Evolutionary conservation across 805 yeast species (phyloP).

Genomic region (Hanseniaspora clermontiae): DNA sequence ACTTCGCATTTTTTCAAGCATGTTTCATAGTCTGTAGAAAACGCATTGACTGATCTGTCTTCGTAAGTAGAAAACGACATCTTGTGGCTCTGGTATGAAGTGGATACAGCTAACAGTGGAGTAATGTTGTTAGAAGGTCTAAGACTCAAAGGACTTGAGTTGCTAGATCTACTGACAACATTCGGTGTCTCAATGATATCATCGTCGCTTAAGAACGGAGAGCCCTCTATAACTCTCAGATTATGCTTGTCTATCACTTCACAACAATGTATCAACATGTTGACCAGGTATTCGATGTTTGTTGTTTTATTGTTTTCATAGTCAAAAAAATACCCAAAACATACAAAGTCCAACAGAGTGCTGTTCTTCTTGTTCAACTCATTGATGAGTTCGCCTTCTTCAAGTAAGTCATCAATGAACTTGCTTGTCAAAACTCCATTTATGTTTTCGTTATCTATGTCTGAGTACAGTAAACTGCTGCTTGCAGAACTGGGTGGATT

Average conservation of each 20-base stretch:
- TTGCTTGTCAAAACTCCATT: constrained; percentile 5
- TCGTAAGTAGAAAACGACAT: not conserved
- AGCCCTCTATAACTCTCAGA: not conserved
- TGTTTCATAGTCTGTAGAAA: constrained; percentile 5
- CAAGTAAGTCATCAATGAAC: constrained; percentile 29
- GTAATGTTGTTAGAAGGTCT: constrained; percentile 6
- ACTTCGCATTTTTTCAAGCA: constrained; percentile 21
- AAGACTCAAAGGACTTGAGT: not conserved
- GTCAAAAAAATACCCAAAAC: constrained; percentile 32
- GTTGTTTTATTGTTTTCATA: constrained; percentile 16
- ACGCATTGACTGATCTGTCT: not conserved
- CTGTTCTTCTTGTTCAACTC: constrained; percentile 30
- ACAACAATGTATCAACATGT: constrained; percentile 21
- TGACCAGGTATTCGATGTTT: constrained; percentile 25
- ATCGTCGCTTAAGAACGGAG: not conserved
- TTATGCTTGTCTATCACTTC: constrained; percentile 18
- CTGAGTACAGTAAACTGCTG: not conserved
- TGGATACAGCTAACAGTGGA: not conserved
- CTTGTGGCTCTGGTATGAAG: not conserved
- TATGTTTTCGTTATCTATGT: not conserved
- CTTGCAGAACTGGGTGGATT: not conserved
- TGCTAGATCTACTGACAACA: not conserved
- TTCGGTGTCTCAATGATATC: constrained; percentile 5
- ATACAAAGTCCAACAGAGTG: constrained; percentile 36
- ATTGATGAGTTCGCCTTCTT: constrained; percentile 30